Evolutionary conservation across 805 yeast species (phyloP).

Genomic region (Millerozyma acaciae): DNA sequence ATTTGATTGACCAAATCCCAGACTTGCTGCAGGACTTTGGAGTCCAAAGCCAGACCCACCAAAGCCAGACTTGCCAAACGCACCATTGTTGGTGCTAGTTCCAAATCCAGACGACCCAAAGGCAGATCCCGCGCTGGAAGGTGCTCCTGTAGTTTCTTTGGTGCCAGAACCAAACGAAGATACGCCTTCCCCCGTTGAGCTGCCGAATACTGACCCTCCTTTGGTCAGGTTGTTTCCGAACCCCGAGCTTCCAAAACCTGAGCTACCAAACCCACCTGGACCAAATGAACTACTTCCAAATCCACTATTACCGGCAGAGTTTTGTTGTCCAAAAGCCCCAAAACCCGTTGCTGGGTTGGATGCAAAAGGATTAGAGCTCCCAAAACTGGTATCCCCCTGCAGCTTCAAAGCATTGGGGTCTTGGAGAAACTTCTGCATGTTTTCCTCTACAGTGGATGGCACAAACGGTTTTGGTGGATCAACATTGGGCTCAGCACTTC

Average conservation of each 20-base stretch:
- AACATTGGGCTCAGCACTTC: constrained; percentile 29
- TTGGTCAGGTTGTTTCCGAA: constrained; percentile 10
- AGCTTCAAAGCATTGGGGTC: too few relatives aligned
- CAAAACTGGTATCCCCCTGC: constrained; percentile 8
- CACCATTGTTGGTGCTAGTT: neutral
- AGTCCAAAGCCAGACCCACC: constrained; percentile 5
- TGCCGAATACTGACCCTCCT: neutral
- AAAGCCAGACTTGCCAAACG: neutral
- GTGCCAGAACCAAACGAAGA: constrained; percentile 12
- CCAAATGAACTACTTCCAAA: constrained; percentile 13
- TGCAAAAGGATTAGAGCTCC: constrained; percentile 5
- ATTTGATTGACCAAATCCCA: constrained; percentile 8
- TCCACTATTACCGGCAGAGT: constrained; percentile 6
- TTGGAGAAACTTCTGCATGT: constrained; percentile 19
- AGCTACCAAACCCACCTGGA: neutral
- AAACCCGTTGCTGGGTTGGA: too few relatives aligned
- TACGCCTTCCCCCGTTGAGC: constrained; percentile 3
- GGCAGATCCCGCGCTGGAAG: too few relatives aligned
- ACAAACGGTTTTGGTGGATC: constrained; percentile 24
- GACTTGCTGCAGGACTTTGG: constrained; percentile 3
- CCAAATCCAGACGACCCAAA: constrained; percentile 13
- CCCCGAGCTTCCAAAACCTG: constrained; percentile 12
- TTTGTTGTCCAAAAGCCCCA: constrained; percentile 9
- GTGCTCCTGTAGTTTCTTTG: too few relatives aligned
- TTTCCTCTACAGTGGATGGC: constrained; percentile 24